These are phyloP conservation scores for Fusarium marasasianum DNA, from an alignment of 2,329 filamentous ascomycete species.

Conservation along the genomic window DNA sequence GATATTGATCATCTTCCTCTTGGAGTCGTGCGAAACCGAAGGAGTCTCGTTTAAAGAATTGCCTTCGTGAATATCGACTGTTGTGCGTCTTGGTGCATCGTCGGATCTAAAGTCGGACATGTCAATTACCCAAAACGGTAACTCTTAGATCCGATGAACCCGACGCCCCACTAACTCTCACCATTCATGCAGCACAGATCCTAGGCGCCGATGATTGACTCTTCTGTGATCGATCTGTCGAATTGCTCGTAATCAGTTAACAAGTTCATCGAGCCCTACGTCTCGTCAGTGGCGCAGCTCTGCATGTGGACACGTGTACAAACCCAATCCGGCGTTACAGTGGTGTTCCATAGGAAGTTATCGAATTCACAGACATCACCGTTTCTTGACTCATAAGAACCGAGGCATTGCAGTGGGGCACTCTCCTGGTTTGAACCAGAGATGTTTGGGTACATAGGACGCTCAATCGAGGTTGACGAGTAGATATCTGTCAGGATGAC, in stretches of 20 bases:
- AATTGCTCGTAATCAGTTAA: neutral
- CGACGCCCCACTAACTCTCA: neutral
- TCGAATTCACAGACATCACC: neutral
- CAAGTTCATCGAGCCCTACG: neutral
- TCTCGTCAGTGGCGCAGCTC: neutral
- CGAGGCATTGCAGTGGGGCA: fast-evolving
- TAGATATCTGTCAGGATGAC: neutral
- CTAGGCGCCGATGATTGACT: neutral
- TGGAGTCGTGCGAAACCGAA: fast-evolving
- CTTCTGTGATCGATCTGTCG: neutral
- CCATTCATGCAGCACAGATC: neutral
- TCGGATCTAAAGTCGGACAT: neutral
- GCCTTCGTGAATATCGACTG: no score
- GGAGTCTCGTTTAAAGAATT: neutral
- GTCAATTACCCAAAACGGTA: constrained; percentile 17
- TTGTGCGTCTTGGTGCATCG: no score
- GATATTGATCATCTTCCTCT: neutral
- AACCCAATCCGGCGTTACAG: neutral
- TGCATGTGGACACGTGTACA: neutral
- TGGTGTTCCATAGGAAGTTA: neutral
- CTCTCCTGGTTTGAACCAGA: no score
- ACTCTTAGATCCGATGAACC: constrained; percentile 11
- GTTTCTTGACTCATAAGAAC: neutral
- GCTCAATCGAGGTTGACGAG: neutral
- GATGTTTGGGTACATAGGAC: fast-evolving